Conservation (phyloP, 2,329 filamentous ascomycete genomes). For the Pseudocercospora pini-densiflorae region DNA sequence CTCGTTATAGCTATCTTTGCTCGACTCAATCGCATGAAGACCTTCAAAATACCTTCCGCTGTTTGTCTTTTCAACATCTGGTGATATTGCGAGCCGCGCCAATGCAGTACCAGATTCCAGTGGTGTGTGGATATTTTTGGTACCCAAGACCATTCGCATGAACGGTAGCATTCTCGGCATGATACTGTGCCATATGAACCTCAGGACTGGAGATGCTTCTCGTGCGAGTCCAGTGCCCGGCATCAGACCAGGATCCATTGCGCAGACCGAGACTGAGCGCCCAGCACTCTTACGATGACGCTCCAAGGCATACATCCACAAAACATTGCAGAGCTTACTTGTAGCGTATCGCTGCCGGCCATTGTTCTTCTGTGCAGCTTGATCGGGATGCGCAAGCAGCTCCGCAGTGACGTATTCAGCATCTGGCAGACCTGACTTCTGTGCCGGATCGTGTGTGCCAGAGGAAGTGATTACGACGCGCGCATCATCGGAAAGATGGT, state of each 20-base stretch:
- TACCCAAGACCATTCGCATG: constrained; percentile 7
- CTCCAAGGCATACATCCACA: constrained; percentile 55
- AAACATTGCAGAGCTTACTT: constrained; percentile 54
- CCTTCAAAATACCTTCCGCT: constrained; percentile 54
- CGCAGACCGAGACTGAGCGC: constrained; percentile 44
- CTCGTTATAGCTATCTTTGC: constrained; percentile 50
- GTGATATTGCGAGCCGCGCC: constrained; percentile 46
- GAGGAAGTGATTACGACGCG: constrained; percentile 44
- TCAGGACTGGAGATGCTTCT: constrained; percentile 34
- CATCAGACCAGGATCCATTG: constrained; percentile 56
- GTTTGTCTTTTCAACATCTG: constrained; percentile 38
- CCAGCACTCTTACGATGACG: constrained; percentile 39
- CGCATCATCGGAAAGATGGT: constrained; percentile 49
- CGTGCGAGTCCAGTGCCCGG: constrained; percentile 52
- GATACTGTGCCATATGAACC: constrained; percentile 44
- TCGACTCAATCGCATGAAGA: constrained; percentile 45
- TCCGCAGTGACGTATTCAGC: constrained; percentile 51
- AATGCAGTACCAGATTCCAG: constrained; percentile 47
- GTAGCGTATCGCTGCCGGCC: constrained; percentile 49
- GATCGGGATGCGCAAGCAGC: constrained; percentile 50
- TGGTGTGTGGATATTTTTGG: constrained; percentile 12
- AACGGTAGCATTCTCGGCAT: constrained; percentile 18
- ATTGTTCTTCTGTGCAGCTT: constrained; percentile 26
- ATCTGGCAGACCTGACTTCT: constrained; percentile 49
- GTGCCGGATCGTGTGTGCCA: constrained; percentile 54